These are phyloP conservation scores for Gossypium stocksii DNA, from an alignment of 345 rosid genomes.

Conservation along the genomic window DNA sequence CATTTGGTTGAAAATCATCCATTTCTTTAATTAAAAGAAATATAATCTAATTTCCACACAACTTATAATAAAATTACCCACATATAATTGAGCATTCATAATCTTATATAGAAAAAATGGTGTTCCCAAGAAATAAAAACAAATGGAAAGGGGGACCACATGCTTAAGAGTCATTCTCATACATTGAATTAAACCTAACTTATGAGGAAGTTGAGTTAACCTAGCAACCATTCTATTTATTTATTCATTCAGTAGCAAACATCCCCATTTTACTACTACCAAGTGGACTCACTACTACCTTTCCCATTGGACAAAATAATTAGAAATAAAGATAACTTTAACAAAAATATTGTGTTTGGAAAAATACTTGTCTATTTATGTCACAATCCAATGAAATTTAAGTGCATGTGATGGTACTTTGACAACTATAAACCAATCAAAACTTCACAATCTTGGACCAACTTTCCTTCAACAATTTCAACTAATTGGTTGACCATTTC, in stretches of 20 bases:
- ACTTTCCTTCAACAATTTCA: not conserved
- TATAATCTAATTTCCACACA: too few relatives aligned
- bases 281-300: not conserved
- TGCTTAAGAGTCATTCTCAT: not conserved
- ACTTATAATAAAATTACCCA: too few relatives aligned
- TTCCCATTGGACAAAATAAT: not conserved
- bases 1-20: too few relatives aligned
- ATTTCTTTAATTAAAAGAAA: too few relatives aligned
- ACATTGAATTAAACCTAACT: slow-evolving; percentile 5
- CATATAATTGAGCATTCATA: too few relatives aligned
- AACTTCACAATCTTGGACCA: not conserved
- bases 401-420: slow-evolving; percentile 5
- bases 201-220: not conserved
- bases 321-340: too few relatives aligned
- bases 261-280: not conserved
- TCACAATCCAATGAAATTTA: not conserved
- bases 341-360: not conserved
- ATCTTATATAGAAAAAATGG: not conserved
- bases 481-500: too few relatives aligned
- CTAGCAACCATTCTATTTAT: not conserved
- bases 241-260: not conserved
- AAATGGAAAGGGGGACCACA: not conserved
- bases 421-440: not conserved
- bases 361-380: not conserved
- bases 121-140: not conserved